These are phyloP conservation scores for Balansia obtecta DNA, from an alignment of 2,329 filamentous ascomycete species.

Conservation along the genomic window DNA sequence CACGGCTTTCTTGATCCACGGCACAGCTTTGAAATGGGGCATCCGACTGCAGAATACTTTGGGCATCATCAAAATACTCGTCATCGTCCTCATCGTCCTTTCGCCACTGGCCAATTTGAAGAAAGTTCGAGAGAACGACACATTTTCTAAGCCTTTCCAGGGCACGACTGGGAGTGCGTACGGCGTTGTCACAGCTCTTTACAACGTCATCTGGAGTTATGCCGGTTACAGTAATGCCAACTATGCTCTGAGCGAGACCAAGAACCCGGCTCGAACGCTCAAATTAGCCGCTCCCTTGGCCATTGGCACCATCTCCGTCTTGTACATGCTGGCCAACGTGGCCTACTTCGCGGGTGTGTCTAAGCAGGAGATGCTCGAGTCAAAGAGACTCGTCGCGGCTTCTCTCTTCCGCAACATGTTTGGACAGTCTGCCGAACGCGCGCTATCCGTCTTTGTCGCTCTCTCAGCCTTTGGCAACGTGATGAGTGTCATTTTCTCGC, in stretches of 20 bases:
- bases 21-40: constrained; percentile 50
- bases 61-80: constrained; percentile 51
- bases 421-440: constrained; percentile 40
- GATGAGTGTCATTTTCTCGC: constrained; percentile 54
- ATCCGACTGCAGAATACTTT: constrained; percentile 55
- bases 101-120: constrained; percentile 48
- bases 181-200: constrained; percentile 55
- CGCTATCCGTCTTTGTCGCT: constrained; percentile 52
- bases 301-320: constrained; percentile 41
- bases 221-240: constrained; percentile 59
- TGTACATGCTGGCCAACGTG: constrained; percentile 57
- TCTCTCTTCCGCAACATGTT: constrained; percentile 45
- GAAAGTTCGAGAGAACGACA: constrained; percentile 44
- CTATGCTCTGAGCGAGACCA: constrained; percentile 53
- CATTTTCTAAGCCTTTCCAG: constrained; percentile 50
- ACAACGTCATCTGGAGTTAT: constrained; percentile 62
- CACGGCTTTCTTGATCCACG: constrained; percentile 52
- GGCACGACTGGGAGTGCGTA: constrained; percentile 56
- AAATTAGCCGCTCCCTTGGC: constrained; percentile 52
- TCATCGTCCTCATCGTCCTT: constrained; percentile 53
- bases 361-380: constrained; percentile 38
- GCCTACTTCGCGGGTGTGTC: constrained; percentile 51
- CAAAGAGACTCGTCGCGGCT: constrained; percentile 39
- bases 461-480: constrained; percentile 58
- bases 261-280: constrained; percentile 50